Base-by-base conservation (phyloP, 2,329 filamentous ascomycete species). In the Trichoderma harzianum region DNA sequence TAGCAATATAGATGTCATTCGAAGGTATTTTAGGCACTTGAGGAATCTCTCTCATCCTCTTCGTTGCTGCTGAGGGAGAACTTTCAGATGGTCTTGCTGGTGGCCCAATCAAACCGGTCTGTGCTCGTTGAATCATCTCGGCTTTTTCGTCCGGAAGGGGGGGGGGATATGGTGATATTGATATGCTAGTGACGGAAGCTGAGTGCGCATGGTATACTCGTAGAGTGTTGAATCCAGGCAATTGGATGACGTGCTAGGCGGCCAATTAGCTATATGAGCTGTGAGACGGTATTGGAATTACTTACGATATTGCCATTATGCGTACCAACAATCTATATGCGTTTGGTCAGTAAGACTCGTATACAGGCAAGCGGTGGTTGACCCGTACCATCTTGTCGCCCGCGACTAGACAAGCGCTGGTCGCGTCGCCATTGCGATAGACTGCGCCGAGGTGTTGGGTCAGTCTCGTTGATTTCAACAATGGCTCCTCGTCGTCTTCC, bases 301-400 rank as follows among this genome's bases (percentile, higher is more conserved):
- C 92, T 85, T 86, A 97, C 94, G 78, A 98, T 95, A 78, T 96
- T 97, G 77, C 96, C 96, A 83, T 97, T 97, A 81, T 99, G 95
- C 36, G 96, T 98, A 75, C 95, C 96, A 76, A 97, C 86, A 74
- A 98, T 92, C 93, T 95, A 77, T 72, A 72, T 75, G 78, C 73
- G 72, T 75, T 76, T 82, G 76, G 84, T 82, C 71, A 72, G 73
- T 76, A 75, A 73, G 70, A 53, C 32, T 55, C 30, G 30, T 16
- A 18, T 39, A 58, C 51, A 30, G 10, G 28, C 18, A 5, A 39
- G 26, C n/a, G 30, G 28, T 24, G 16, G 7, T 14, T 18, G 57
- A 10, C 28, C 16, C 85, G 77, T 86, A 95, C 93, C 95, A 98
- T 97, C 85, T 98, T 98, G 85, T 99, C 95, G 67, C 95, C 95